Evolutionary conservation across 805 yeast genomes (phyloP).

Genomic region (Zygosaccharomyces gambellarensis): DNA sequence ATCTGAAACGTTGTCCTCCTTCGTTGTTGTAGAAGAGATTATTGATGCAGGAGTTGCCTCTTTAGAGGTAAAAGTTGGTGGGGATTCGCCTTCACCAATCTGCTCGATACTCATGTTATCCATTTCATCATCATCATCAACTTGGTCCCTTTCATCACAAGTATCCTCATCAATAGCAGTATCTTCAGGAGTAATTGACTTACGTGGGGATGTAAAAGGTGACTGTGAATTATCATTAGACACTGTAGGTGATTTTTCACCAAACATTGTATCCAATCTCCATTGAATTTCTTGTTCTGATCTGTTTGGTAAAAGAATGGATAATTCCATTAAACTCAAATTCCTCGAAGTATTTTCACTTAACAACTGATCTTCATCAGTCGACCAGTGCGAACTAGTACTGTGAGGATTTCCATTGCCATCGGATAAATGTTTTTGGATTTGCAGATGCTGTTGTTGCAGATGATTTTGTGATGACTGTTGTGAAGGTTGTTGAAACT

Average conservation of each 20-base stretch:
- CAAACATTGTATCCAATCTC: constrained; percentile 47
- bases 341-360: constrained; percentile 51
- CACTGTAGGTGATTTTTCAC: constrained; percentile 9
- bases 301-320: constrained; percentile 65
- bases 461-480: constrained; percentile 6
- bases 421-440: not conserved
- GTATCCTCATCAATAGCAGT: constrained; percentile 23
- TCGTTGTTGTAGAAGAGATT: constrained; percentile 16
- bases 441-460: not conserved
- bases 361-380: constrained; percentile 69
- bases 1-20: constrained; percentile 8
- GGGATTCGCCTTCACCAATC: constrained; percentile 7
- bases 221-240: constrained; percentile 11
- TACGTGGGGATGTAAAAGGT: constrained; percentile 22
- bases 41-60: constrained; percentile 20
- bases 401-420: not conserved
- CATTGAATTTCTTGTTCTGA: constrained; percentile 70
- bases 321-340: constrained; percentile 65
- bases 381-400: constrained; percentile 37
- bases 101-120: constrained; percentile 19
- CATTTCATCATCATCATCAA: constrained; percentile 17
- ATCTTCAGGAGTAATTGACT: constrained; percentile 20
- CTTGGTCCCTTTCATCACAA: constrained; percentile 14
- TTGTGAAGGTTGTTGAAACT: constrained; percentile 1
- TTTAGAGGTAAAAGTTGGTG: constrained; percentile 14